Conservation (phyloP, 2,329 filamentous ascomycete genomes). For the Mycosphaerelloides madeirae region DNA sequence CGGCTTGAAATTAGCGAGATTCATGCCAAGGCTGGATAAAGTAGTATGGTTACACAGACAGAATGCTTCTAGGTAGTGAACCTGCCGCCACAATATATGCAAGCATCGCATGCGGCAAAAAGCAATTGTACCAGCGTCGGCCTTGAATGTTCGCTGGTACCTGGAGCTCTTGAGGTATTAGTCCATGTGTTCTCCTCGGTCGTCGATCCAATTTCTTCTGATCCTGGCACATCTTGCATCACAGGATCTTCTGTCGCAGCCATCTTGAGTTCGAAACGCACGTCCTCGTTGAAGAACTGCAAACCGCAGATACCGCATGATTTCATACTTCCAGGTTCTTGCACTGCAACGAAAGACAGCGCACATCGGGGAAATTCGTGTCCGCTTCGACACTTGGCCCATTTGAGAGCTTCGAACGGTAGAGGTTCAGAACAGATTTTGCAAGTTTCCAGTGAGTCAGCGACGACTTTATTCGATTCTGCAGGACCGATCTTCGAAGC, state of each 20-base stretch:
- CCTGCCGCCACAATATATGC: slow-evolving; percentile 37
- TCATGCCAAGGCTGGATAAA: slow-evolving; percentile 11
- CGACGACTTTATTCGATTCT: background rate
- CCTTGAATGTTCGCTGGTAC: slow-evolving; percentile 14
- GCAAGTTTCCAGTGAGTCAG: slow-evolving; percentile 42
- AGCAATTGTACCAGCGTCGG: slow-evolving; percentile 29
- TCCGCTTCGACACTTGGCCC: slow-evolving; percentile 47
- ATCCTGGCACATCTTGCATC: slow-evolving; percentile 6
- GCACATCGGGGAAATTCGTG: slow-evolving; percentile 53
- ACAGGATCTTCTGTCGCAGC: slow-evolving; percentile 6
- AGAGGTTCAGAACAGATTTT: slow-evolving; percentile 49
- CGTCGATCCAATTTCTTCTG: slow-evolving; percentile 7
- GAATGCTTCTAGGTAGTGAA: slow-evolving; percentile 26
- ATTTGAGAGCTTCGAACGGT: slow-evolving; percentile 43
- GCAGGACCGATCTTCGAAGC: background rate
- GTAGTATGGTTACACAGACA: slow-evolving; percentile 13
- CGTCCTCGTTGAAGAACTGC: slow-evolving; percentile 46
- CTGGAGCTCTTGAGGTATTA: slow-evolving; percentile 12
- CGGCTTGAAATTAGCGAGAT: slow-evolving; percentile 15
- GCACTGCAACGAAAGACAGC: slow-evolving; percentile 52
- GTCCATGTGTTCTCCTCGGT: slow-evolving; percentile 14
- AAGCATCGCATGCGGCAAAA: slow-evolving; percentile 34
- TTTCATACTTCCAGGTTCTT: slow-evolving; percentile 51
- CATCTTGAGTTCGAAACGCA: slow-evolving; percentile 5
- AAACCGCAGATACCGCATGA: slow-evolving; percentile 50